Conservation (phyloP, 768 basidiomycete species). For the Daedaleopsis nitida region DNA sequence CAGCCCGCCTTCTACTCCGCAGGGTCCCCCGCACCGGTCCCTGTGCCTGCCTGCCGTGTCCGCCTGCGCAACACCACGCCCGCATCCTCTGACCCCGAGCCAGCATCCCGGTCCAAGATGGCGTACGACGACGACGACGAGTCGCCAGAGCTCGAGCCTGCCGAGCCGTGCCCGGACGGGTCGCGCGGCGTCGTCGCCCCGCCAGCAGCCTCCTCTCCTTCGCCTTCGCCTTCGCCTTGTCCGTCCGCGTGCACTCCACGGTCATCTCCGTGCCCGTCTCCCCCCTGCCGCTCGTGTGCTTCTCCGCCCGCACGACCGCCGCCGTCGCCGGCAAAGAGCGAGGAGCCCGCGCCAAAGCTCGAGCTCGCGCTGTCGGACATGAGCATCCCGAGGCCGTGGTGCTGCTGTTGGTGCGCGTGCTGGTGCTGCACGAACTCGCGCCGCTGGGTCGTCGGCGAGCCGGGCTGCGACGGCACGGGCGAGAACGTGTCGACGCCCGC, state of each 20-base stretch:
- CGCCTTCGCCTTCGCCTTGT: not conserved
- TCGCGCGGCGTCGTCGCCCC: conserved; percentile 13
- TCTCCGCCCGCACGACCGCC: not conserved
- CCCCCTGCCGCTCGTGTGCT: conserved; percentile 3
- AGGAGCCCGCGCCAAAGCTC: not conserved
- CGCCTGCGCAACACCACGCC: conserved; percentile 24
- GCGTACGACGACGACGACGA: conserved; percentile 28
- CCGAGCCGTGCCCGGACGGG: conserved; percentile 14
- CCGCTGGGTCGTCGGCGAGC: conserved; percentile 56
- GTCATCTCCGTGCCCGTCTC: not conserved
- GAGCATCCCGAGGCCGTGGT: conserved; percentile 15
- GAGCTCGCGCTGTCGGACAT: not conserved
- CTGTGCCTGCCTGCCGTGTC: conserved; percentile 19
- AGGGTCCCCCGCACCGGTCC: conserved; percentile 7
- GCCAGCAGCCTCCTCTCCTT: too few species aligned
- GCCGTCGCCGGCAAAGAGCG: too few species aligned
- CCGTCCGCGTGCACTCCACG: conserved; percentile 5
- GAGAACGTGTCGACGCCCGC: conserved; percentile 77
- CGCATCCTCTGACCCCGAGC: conserved; percentile 27
- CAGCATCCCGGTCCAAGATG: conserved; percentile 24
- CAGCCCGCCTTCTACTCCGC: conserved; percentile 5
- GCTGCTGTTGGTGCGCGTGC: conserved; percentile 11
- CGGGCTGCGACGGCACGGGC: conserved; percentile 64
- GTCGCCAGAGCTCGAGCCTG: conserved; percentile 26
- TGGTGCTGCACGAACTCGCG: conserved; percentile 20